Base-by-base conservation (phyloP, 129 eudicot species). In the Rutidosis leptorrhynchoides region DNA sequence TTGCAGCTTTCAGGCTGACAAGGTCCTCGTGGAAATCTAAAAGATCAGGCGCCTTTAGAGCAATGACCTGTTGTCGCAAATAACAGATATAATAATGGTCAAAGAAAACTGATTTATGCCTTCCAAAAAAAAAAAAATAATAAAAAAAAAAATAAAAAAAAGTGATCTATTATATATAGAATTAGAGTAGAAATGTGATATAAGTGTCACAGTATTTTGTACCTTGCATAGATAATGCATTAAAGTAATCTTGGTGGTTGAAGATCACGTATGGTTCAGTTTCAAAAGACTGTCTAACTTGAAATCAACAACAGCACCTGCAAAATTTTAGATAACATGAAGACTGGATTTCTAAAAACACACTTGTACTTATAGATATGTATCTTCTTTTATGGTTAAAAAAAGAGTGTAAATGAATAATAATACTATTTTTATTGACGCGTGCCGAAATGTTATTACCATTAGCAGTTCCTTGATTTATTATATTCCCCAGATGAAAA, bases 211-310 rank as follows among this genome's bases (percentile, higher is more conserved):
- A 48, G 33, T 54, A 4, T 49, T n/a, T 49, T 6, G 70, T 77
- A 92, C 98, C 98, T 82, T 88, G 85, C 98, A 88, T 74, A 93
- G 96, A 73, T 93, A 93, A 80, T 93, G 95, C 98, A 93, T 93
- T 58, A 93, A 82, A 35, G 98, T 93, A 91, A 93, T 93, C 82
- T 78, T 86, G 89, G 66, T 86, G 74, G 66, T 82, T 69, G 96
- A 71, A 49, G 98, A 85, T 76, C 98, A 95, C 7, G 98, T 88
- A 74, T 88, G 96, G 4, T 84, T 77, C 67, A 93, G 87, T 82
- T 93, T 93, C 71, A 84, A 77, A 78, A 93, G 98, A 80, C 96
- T 88, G 77, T 93, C 98, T 73, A 93, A 77, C 80, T 93, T 93
- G 82, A 93, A 93, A 54, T 96, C 98, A 72, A 88, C 80, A 2